Evolutionary conservation across 129 eudicot species (phyloP), one percentile per base, ranked within the genome.

Genomic region (Flaveria brownii): DNA sequence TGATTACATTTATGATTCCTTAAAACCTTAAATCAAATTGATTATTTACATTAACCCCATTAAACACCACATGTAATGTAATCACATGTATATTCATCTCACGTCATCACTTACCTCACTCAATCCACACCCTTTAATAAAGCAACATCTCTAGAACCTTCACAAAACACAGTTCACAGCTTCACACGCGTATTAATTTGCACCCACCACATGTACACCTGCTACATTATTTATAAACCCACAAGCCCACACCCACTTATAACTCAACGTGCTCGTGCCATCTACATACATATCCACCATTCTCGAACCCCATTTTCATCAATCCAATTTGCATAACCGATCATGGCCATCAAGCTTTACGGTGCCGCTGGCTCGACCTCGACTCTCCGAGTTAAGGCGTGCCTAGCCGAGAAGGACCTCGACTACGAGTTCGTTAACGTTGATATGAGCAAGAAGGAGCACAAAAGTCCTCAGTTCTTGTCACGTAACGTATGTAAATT

Each of bases 361-460:
- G 95, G 89, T 28, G 47, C 45, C 61, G 3, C 13, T 3, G 20
- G 78, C 46, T 84, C 95, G 18, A 77, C 89, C 75, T 76, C 88
- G 16, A 71, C 85, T 11, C 30, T 71, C 55, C 83, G 88, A 52
- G 88, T 86, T 16, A 20, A 64, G 23, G 88, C 90, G 25, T 76
- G 80, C 72, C 85, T 86, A 28, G 51, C 86, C 36, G 94, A 88
- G 67, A 88, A 88, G 76, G 90, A 55, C 13, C 76, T 88, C n/a
- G 83, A 80, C 1, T 88, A 47, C 20, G 88, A 88, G 77, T 61
- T 77, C 13, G 72, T 88, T 60, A 71, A 6, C 0, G 45, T 88
- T n/a, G 55, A 88, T 61, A 39, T 86, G 79, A 36, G 36, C 3
- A 63, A 69, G 2, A 82, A 82, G 2, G 91, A 73, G 1, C 88